Evolutionary conservation across 495 filamentous ascomycete genomes (phyloP).

Genomic region (Neurospora sp.): DNA sequence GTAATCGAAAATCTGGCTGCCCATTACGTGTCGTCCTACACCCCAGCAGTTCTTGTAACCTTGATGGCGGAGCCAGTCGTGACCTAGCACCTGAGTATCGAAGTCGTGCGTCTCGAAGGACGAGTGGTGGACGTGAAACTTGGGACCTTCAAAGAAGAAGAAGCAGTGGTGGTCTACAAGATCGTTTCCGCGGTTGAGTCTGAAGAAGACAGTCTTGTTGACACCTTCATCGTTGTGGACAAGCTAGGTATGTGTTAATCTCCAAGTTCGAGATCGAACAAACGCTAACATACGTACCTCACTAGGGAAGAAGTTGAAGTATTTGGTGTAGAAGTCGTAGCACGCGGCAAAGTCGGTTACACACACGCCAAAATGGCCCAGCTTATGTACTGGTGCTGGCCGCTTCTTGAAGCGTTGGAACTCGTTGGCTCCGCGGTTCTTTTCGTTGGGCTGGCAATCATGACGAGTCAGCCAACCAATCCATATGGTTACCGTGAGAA

Average conservation of each 20-base stretch:
- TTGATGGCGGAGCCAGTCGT: slow-evolving; percentile 56
- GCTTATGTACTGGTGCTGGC: slow-evolving; percentile 61
- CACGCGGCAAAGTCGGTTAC: slow-evolving; percentile 48
- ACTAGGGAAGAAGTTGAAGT: slow-evolving; percentile 58
- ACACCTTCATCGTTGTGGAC: slow-evolving; percentile 40
- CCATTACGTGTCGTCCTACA: slow-evolving; percentile 57
- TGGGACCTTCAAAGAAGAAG: slow-evolving; percentile 48
- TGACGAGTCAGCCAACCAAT: background rate
- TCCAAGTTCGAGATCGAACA: background rate
- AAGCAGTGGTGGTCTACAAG: slow-evolving; percentile 64
- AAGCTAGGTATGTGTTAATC: slow-evolving; percentile 9
- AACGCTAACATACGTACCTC: slow-evolving; percentile 20
- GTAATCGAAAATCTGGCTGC: slow-evolving; percentile 61
- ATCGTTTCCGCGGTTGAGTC: slow-evolving; percentile 51
- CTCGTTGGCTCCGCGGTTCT: slow-evolving; percentile 36
- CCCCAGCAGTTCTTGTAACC: slow-evolving; percentile 64
- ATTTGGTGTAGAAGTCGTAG: slow-evolving; percentile 51
- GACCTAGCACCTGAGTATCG: slow-evolving; percentile 63
- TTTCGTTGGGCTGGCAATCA: slow-evolving; percentile 28
- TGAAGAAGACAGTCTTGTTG: slow-evolving; percentile 51
- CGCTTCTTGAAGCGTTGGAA: slow-evolving; percentile 48
- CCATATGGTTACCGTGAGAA: background rate
- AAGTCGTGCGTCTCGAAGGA: slow-evolving; percentile 70
- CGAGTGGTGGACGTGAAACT: slow-evolving; percentile 58
- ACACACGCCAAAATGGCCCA: slow-evolving; percentile 62